A percentile compares a stretch with the other conserved stretches of the same genome.
Evolutionary conservation across 1,139 yeast species (phyloP).

Genomic region (Geotrichum restrictum): DNA sequence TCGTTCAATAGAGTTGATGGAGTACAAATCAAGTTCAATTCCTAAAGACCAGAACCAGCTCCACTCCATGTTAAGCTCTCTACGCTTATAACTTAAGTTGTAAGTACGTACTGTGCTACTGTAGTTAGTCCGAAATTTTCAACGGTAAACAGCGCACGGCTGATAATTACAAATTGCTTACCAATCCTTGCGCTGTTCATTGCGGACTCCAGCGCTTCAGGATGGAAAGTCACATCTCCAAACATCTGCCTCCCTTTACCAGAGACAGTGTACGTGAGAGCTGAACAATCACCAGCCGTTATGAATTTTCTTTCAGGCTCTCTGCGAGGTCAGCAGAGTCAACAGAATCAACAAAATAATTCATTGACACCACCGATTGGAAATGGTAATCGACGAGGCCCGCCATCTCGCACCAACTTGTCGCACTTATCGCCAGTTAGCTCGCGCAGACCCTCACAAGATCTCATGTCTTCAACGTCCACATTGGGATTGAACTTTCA

Average conservation of each 20-base stretch:
- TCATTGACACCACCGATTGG: not conserved
- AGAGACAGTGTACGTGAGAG: not conserved
- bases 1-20: no score
- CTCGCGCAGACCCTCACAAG: slow-evolving; percentile 3
- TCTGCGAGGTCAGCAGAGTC: slow-evolving; percentile 1
- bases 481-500: not conserved
- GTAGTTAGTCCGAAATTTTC: no score
- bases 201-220: not conserved
- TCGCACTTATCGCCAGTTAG: not conserved
- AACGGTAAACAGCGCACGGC: not conserved
- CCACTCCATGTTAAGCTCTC: no score
- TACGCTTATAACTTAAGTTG: no score
- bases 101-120: no score
- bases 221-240: not conserved
- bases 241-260: not conserved
- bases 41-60: no score
- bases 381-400: not conserved
- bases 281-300: not conserved
- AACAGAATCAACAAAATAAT: not conserved
- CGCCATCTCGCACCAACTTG: not conserved
- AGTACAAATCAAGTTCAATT: no score
- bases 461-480: slow-evolving; percentile 1
- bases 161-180: not conserved
- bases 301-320: slow-evolving; percentile 6
- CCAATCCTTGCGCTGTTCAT: not conserved